Evolutionary conservation across 208 protist species (phyloP).

Genomic region (Ichthyophonus hoferi): DNA sequence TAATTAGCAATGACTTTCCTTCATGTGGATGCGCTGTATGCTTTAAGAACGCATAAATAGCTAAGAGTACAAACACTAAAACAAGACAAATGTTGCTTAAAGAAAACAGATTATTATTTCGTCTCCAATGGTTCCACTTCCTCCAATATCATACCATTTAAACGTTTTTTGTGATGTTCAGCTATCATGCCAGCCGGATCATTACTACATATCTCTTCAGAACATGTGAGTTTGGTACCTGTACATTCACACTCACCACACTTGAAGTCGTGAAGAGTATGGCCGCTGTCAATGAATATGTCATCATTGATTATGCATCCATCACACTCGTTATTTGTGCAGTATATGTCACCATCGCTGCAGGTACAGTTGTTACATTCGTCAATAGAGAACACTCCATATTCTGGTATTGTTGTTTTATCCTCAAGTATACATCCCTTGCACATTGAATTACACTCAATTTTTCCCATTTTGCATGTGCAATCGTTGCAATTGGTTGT

Average conservation of each 20-base stretch:
- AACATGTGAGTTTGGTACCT: not conserved
- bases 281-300: not conserved
- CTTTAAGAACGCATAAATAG: no score
- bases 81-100: no score
- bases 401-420: not conserved
- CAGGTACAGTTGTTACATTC: not conserved
- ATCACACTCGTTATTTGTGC: not conserved
- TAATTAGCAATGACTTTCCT: no score
- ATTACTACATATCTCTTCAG: no score
- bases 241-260: not conserved
- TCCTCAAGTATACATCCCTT: not conserved
- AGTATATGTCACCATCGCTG: not conserved
- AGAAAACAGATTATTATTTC: no score
- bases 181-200: no score
- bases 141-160: no score
- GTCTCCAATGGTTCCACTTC: no score
- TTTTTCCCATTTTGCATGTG: not conserved
- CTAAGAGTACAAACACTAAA: no score
- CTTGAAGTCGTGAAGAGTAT: not conserved
- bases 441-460: not conserved
- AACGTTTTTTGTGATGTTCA: no score
- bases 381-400: not conserved
- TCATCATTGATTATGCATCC: not conserved
- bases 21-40: no score
- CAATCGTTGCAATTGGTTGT: not conserved